phyloP scores from a whole-genome alignment of 768 basidiomycete genomes.

The Mycena olivaceomarginata region DNA sequence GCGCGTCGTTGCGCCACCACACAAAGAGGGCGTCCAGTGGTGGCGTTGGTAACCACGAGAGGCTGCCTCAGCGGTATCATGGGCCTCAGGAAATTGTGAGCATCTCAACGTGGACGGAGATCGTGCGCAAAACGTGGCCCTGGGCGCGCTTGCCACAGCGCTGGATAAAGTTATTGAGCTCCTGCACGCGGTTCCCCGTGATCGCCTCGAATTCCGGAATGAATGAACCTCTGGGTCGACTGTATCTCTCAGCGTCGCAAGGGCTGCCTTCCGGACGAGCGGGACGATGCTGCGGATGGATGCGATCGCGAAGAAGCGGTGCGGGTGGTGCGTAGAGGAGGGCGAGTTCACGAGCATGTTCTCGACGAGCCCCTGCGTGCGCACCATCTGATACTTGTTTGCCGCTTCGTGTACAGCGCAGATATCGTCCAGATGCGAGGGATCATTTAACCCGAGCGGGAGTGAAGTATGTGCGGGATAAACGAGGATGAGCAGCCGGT shows the following conservation, averaged over 20 bases:
- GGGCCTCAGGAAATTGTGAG: not conserved
- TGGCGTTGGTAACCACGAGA: not conserved
- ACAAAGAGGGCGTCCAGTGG: conserved; percentile 4
- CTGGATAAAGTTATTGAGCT: conserved; percentile 31
- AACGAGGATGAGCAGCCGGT: conserved; percentile 25
- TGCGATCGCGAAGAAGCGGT: conserved; percentile 37
- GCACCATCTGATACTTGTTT: conserved; percentile 38
- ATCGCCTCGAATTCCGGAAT: conserved; percentile 30
- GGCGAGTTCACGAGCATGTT: conserved; percentile 22
- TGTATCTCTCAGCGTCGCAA: conserved; percentile 18
- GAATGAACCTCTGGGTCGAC: conserved; percentile 19
- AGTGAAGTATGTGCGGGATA: conserved; percentile 24
- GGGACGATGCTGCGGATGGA: conserved; percentile 26
- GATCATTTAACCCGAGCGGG: not conserved
- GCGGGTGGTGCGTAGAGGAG: conserved; percentile 28
- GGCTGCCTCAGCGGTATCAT: not conserved
- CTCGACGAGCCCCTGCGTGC: conserved; percentile 29
- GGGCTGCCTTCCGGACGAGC: conserved; percentile 26
- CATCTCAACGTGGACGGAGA: conserved; percentile 7
- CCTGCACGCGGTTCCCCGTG: conserved; percentile 25
- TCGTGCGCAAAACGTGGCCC: not conserved
- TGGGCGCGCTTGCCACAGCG: conserved; percentile 33
- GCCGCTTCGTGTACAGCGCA: conserved; percentile 33
- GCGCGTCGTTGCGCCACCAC: conserved; percentile 24
- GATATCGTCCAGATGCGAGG: conserved; percentile 21